Base-by-base conservation (phyloP, 768 basidiomycete species). In the Mycena epipterygia region DNA sequence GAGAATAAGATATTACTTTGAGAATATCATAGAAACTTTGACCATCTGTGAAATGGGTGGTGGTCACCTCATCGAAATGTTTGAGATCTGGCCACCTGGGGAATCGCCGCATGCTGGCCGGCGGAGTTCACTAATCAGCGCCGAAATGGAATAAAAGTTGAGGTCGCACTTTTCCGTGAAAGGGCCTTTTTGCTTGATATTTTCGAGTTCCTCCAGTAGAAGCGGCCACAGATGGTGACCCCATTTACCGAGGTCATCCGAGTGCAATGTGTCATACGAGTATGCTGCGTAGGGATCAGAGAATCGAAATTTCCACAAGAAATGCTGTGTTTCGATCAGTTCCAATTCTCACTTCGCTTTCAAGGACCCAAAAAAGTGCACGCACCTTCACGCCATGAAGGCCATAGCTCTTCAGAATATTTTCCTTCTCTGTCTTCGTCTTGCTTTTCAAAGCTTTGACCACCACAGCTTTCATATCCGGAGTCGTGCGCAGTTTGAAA, bases 21-120 rank as follows among this genome's bases (percentile, higher is more conserved):
- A 80, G 48, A 53, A 76, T 79, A 55, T 80, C 70, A 37, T 76
- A 78, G 59, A 75, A 78, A 16, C 67, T 64, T 55, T 81, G 75
- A 13, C 80, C 78, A 57, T 81, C 79, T 5, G 77, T 74, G 65
- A 76, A 80, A 17, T 74, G 67, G 19, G 70, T 71, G 1, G 76
- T 79, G 14, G 78, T 75, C 19, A 81, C 72, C 21, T 66, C 44
- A 23, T 78, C 73, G 64, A 80, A 79, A 57, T 81, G 78, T 55
- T 80, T 80, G 27, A 81, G 69, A 55, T 58, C 55, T n/a, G 65
- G 70, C 79, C 80, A 81, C 5, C 65, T 64, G 32, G 80, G 78
- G 61, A 80, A 76, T 13, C 48, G 53, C 14, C 67, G 41, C 79
- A 81, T 80, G 35, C 80, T 80, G 32, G 23, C 23, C n/a, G n/a